phyloP scores from a whole-genome alignment of 495 filamentous ascomycete genomes.

The Immersiella caudata region DNA sequence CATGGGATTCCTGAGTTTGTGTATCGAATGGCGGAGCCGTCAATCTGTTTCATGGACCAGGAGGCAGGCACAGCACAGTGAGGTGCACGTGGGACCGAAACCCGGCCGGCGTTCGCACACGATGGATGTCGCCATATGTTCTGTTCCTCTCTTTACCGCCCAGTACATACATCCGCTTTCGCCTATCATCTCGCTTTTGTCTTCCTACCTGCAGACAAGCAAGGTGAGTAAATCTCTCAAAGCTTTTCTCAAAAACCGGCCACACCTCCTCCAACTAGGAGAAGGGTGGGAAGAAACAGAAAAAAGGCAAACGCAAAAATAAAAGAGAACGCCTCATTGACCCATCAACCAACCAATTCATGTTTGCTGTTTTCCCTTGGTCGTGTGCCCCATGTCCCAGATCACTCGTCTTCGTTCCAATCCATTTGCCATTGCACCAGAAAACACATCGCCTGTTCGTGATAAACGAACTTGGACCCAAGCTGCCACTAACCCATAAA shows the following conservation, averaged over 20 bases:
- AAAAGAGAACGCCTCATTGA: conserved; percentile 6
- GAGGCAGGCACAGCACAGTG: not conserved
- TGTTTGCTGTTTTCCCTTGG: conserved; percentile 2
- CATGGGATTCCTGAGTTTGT: not conserved
- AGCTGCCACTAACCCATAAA: no score
- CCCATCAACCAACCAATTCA: not conserved
- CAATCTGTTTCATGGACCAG: not conserved
- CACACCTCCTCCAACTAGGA: conserved; percentile 1
- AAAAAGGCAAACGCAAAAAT: not conserved
- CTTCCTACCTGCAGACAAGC: not conserved
- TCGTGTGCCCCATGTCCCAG: not conserved
- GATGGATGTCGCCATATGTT: not conserved
- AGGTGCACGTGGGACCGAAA: not conserved
- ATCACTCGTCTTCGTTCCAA: not conserved
- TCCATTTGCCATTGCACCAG: not conserved
- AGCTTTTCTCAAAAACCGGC: not conserved
- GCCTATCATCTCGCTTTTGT: not conserved
- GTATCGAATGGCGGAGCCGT: not conserved
- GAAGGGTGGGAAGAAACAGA: not conserved
- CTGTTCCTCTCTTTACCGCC: not conserved
- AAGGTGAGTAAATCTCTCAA: not conserved
- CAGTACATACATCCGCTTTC: conserved; percentile 12
- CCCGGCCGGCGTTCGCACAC: not conserved
- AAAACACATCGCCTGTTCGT: not conserved
- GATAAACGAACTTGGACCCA: not conserved